Evolutionary conservation across 2,329 filamentous ascomycete species (phyloP), one percentile per base, ranked within the genome.

Genomic region (Apiospora sp.): DNA sequence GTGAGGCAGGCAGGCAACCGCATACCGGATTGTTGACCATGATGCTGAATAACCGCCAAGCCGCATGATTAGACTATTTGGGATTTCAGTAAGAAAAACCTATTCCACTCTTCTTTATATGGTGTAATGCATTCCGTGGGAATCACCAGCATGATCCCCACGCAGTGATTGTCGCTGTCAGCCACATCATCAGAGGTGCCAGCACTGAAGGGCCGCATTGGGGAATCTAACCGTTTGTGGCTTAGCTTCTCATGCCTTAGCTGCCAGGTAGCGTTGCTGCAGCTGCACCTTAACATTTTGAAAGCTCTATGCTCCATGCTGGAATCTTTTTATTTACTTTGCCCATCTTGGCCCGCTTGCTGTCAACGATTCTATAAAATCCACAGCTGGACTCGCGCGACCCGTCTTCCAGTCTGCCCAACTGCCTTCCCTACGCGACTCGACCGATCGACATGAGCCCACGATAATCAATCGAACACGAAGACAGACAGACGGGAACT

Each of bases 321-420:
- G 24, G 68, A 43, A 41, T 46, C 49, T 70, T 70, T 70, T 70
- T 70, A 70, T 70, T 70, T 70, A 70, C 68, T 70, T 58, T 51
- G 49, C n/a, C 68, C 27, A 51, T 41, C 27, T 41, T 51, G 68
- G 68, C 34, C 34, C n/a, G 68, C 49, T 41, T 8, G 37, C 41
- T 70, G 30, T n/a, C 46, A 24, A 37, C 48, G 30, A 58, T 43
- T 43, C 34, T 64, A 64, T 14, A 64, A 41, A 64, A n/a, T 19
- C 58, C 54, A 37, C 58, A 41, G 58, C 30, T 41, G 58, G 58
- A 64, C 34, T 37, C 58, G 12, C 34, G 34, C 30, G 27, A 37
- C 19, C 34, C 22, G 30, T 22, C 58, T 6, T 64, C 58, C 34
- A 41, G 58, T 41, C 58, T 64, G 58, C 58, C 24, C 24, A 49